Evolutionary conservation across 2,329 filamentous ascomycete species (phyloP).

Genomic region (Ramularia endophylla): DNA sequence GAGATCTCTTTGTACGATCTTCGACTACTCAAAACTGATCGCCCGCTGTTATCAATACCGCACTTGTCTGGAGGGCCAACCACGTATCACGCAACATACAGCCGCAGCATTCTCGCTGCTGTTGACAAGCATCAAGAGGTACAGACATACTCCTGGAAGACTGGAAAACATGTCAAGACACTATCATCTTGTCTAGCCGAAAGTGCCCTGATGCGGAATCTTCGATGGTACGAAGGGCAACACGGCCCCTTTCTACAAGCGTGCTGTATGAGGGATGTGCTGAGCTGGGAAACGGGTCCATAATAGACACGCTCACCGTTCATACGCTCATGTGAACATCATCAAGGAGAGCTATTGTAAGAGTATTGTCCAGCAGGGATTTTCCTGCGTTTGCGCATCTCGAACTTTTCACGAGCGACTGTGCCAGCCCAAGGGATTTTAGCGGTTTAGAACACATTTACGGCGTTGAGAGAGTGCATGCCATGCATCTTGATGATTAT

Average conservation of each 20-base stretch:
- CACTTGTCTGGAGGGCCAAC: conserved; percentile 6
- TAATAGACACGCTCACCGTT: too few relatives aligned
- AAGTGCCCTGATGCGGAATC: neutral
- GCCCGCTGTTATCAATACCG: conserved; percentile 10
- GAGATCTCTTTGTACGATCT: conserved; percentile 18
- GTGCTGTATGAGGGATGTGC: neutral
- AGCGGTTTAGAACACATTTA: too few relatives aligned
- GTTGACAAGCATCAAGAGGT: conserved; percentile 17
- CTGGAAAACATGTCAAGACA: conserved; percentile 14
- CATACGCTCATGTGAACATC: too few relatives aligned
- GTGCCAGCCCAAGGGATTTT: too few relatives aligned
- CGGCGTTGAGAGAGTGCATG: too few relatives aligned
- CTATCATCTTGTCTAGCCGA: too few relatives aligned
- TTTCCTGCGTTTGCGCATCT: too few relatives aligned
- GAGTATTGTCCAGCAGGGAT: too few relatives aligned
- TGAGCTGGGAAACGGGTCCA: too few relatives aligned
- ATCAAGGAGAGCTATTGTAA: too few relatives aligned
- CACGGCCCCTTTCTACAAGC: neutral
- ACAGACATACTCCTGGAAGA: conserved; percentile 20
- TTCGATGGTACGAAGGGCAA: neutral
- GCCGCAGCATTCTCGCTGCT: conserved; percentile 17
- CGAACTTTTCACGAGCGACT: too few relatives aligned
- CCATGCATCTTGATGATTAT: too few relatives aligned
- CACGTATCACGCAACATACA: conserved; percentile 2
- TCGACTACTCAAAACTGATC: conserved; percentile 6